These are phyloP conservation scores for Pleomassaria siparia DNA, from an alignment of 2,329 filamentous ascomycete species.

Conservation along the genomic window DNA sequence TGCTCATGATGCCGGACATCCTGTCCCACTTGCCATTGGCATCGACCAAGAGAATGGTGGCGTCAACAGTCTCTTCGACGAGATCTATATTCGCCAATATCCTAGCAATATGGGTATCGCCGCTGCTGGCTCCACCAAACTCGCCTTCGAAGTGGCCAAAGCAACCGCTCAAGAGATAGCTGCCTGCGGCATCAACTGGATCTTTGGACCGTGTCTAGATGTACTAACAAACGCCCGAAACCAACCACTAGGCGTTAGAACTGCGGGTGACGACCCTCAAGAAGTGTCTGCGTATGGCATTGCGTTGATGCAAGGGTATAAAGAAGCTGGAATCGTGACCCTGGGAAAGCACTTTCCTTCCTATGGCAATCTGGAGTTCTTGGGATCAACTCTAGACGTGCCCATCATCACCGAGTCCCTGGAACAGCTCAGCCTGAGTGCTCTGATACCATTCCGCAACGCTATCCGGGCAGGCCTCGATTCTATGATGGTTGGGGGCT, in stretches of 20 bases:
- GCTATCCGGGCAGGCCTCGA: conserved; percentile 85
- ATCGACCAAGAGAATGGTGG: conserved; percentile 98
- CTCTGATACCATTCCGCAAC: conserved; percentile 87
- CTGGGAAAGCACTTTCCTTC: conserved; percentile 97
- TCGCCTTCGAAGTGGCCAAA: conserved; percentile 88
- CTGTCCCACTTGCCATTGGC: conserved; percentile 84
- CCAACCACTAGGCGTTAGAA: conserved; percentile 86
- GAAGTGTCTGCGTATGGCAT: conserved; percentile 93
- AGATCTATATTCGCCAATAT: conserved; percentile 93
- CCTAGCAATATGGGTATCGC: conserved; percentile 96
- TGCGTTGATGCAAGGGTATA: conserved; percentile 88
- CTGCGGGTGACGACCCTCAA: conserved; percentile 89
- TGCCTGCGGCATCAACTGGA: conserved; percentile 93
- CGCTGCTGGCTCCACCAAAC: conserved; percentile 80
- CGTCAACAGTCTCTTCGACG: conserved; percentile 94
- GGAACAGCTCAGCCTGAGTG: conserved; percentile 89
- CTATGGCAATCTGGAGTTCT: conserved; percentile 91
- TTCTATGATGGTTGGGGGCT: conserved; percentile 94
- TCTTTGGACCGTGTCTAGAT: conserved; percentile 90
- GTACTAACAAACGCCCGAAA: conserved; percentile 91
- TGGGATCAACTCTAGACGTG: conserved; percentile 87
- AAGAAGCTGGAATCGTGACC: conserved; percentile 83
- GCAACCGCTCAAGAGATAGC: conserved; percentile 90
- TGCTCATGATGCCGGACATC: conserved; percentile 86
- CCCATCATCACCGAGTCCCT: conserved; percentile 94